Evolutionary conservation across 352 stramenopile species (phyloP).

Genomic region (Phytophthora pisi): DNA sequence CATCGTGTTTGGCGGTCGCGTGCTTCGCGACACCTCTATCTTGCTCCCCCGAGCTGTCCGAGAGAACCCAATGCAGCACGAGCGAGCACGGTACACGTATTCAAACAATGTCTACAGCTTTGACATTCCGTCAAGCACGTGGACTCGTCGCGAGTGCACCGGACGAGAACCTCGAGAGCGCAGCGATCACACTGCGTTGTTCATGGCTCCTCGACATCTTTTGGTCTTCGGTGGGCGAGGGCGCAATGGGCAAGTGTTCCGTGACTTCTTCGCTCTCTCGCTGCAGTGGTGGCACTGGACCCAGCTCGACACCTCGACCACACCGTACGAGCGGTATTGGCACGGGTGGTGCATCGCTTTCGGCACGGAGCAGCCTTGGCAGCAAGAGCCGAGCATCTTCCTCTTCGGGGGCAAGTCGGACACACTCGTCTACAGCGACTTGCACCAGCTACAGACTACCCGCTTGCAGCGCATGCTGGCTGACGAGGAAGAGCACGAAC

Average conservation of each 20-base stretch:
- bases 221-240: conserved; percentile 62
- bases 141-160: conserved; percentile 48
- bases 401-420: conserved; percentile 75
- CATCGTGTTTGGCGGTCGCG: conserved; percentile 61
- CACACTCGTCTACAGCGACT: conserved; percentile 50
- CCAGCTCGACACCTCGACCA: conserved; percentile 34
- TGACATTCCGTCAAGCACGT: conserved; percentile 38
- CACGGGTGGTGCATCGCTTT: conserved; percentile 43
- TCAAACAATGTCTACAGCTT: conserved; percentile 69
- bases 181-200: conserved; percentile 64
- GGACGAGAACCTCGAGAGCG: conserved; percentile 45
- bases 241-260: conserved; percentile 55
- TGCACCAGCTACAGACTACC: conserved; percentile 43
- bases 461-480: conserved; percentile 22
- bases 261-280: conserved; percentile 57
- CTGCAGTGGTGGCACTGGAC: conserved; percentile 58
- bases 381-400: conserved; percentile 45
- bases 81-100: conserved; percentile 63
- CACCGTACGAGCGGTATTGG: conserved; percentile 51
- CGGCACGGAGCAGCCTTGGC: conserved; percentile 29
- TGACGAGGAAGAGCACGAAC: conserved; percentile 19
- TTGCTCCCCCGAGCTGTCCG: conserved; percentile 41
- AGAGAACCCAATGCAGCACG: conserved; percentile 51
- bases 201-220: conserved; percentile 52
- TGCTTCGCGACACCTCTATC: conserved; percentile 56